Percentiles rank a stretch among this genome's conserved stretches.
Conservation (phyloP, 2,329 filamentous ascomycete genomes). For the Aspergillus sp. region DNA sequence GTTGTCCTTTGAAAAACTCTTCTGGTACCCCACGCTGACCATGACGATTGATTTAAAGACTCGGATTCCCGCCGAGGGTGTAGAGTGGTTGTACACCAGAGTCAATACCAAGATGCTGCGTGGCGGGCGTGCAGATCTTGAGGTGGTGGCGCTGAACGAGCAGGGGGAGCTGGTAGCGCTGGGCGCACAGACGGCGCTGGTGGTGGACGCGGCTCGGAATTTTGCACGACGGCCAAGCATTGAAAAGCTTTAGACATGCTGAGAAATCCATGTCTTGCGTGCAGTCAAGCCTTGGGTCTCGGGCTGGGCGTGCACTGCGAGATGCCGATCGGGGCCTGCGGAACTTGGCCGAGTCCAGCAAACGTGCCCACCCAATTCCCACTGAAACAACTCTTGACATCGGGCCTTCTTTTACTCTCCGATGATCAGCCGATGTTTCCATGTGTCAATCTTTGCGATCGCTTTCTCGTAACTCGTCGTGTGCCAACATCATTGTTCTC, state of each 20-base stretch:
- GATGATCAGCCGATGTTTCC: background rate
- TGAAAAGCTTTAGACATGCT: constrained; percentile 3
- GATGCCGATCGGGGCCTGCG: constrained; percentile 6
- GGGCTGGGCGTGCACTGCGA: background rate
- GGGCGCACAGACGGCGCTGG: background rate
- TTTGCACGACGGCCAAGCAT: background rate
- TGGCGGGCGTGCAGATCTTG: background rate
- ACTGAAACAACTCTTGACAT: background rate
- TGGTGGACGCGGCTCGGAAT: background rate
- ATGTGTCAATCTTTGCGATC: background rate
- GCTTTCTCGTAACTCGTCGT: background rate
- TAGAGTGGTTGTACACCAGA: background rate
- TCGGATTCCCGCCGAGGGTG: background rate
- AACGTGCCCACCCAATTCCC: background rate
- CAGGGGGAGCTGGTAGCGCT: background rate
- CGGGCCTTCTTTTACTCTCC: background rate
- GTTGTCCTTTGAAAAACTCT: background rate
- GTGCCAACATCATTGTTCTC: background rate
- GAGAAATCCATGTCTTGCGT: background rate
- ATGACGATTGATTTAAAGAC: background rate
- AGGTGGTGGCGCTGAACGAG: background rate
- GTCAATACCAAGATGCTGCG: background rate
- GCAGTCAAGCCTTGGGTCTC: constrained; percentile 8
- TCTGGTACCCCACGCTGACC: background rate
- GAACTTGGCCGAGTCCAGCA: constrained; percentile 5